Base-by-base conservation (phyloP, 73 alveolate genomes). In the Paramecium primaurelia region DNA sequence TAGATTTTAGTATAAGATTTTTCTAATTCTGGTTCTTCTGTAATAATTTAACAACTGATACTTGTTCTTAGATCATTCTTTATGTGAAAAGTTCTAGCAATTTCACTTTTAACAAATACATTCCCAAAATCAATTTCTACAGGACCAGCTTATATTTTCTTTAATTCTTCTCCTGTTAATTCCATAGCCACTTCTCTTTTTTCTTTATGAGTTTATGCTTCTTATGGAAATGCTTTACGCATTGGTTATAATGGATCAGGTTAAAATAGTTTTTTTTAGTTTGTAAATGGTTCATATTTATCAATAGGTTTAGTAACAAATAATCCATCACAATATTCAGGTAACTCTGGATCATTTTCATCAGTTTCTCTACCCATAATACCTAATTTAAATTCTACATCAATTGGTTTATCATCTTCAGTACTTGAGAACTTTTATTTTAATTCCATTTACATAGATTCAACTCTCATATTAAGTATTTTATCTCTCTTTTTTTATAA, bases 231-330 rank as follows among this genome's bases (percentile, higher is more conserved):
- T 4, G 71, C 34, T 80, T 88, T 88, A 40, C 77, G 75, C 30
- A 88, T 71, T 0, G 71, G 58, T 45, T 58, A 64, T 30, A 32
- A 47, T 5, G 94, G 94, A 88, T 88, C 87, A 11, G 94, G 94
- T 40, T 88, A 40, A 88, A 88, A 88, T 45, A 88, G 26, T 58
- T 88, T 88, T 36, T 71, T 88, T 54, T 88, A 40, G 28, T 88
- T 83, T 44, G 86, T 47, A 30, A 88, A 47, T 47, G 94, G 94
- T 12, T 88, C 94, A 30, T 88, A 88, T 71, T 88, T 88, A 28
- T 68, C 91, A 9, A 88, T 88, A 18, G 94, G 94, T 30, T 88
- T 88, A 25, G 94, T 71, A 3, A 88, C 94, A 88, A 69, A 88
- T 68, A 88, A 45, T 1, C 91, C 91, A 25, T 88, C 94, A 44